A percentile compares a stretch with the other conserved stretches of the same genome.
Evolutionary conservation across 768 basidiomycete genomes (phyloP).

Genomic region (Serpula lacrymans): DNA sequence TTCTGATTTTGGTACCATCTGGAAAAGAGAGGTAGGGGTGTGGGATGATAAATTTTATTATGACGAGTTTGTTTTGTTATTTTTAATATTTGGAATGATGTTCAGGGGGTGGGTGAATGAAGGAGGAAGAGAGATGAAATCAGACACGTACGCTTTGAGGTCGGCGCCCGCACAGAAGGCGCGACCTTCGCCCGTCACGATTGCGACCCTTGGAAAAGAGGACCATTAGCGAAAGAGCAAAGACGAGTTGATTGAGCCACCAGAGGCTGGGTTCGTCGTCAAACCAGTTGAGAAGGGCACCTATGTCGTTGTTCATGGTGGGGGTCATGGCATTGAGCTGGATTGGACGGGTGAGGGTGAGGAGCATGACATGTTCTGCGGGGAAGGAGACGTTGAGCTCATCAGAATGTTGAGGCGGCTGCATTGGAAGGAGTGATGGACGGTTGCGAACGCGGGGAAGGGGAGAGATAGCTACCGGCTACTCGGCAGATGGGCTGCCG

Average conservation of each 20-base stretch:
- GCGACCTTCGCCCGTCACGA: constrained; percentile 72
- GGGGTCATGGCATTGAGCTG: constrained; percentile 73
- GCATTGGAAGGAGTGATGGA: neutral
- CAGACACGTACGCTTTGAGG: constrained; percentile 56
- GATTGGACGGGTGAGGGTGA: constrained; percentile 66
- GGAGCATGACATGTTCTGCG: constrained; percentile 45
- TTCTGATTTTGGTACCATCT: constrained; percentile 63
- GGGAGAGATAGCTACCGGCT: neutral
- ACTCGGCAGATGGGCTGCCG: neutral
- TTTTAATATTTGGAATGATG: neutral
- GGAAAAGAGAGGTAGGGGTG: constrained; percentile 1
- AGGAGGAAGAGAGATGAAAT: too few species aligned
- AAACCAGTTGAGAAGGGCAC: constrained; percentile 63
- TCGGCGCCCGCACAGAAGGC: constrained; percentile 81
- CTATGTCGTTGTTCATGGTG: constrained; percentile 51
- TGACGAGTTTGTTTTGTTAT: neutral
- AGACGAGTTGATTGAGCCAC: constrained; percentile 34
- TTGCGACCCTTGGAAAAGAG: constrained; percentile 64
- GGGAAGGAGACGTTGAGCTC: constrained; percentile 42
- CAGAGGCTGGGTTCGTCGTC: constrained; percentile 70
- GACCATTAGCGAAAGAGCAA: neutral
- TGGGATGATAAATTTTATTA: constrained; percentile 1
- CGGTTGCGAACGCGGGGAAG: neutral
- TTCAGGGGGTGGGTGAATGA: constrained; percentile 1
- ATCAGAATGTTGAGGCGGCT: constrained; percentile 29